Evolutionary conservation across 2,329 filamentous ascomycete species (phyloP).

Genomic region (Geosmithia flava): DNA sequence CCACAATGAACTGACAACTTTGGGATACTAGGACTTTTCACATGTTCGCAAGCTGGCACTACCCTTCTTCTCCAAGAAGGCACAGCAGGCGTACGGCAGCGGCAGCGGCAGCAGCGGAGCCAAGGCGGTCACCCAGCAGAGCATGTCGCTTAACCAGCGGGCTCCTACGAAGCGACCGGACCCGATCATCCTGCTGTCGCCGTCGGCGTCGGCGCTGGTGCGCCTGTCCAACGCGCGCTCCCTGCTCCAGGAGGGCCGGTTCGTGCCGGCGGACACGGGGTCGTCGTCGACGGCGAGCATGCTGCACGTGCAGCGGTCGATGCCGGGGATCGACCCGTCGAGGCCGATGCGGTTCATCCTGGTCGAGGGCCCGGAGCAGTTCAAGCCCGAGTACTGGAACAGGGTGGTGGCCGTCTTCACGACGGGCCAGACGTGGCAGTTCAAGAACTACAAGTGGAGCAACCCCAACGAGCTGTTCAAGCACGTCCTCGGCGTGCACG

Average conservation of each 20-base stretch:
- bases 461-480: slow-evolving; percentile 80
- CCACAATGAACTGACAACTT: no score
- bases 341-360: slow-evolving; percentile 86
- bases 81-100: slow-evolving; percentile 25
- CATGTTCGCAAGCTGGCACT: slow-evolving; percentile 79
- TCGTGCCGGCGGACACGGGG: slow-evolving; percentile 61
- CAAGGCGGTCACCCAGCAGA: slow-evolving; percentile 8
- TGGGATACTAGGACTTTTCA: slow-evolving; percentile 85
- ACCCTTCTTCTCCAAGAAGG: slow-evolving; percentile 57
- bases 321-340: slow-evolving; percentile 57
- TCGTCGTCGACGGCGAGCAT: slow-evolving; percentile 57
- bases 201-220: slow-evolving; percentile 85
- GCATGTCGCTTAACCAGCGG: slow-evolving; percentile 43
- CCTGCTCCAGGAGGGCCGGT: slow-evolving; percentile 79
- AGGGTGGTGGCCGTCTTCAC: slow-evolving; percentile 94
- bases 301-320: slow-evolving; percentile 68
- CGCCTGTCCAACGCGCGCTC: slow-evolving; percentile 93
- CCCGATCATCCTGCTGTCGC: slow-evolving; percentile 93
- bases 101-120: slow-evolving; percentile 9
- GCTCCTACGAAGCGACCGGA: slow-evolving; percentile 38
- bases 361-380: slow-evolving; percentile 84
- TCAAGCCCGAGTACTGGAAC: slow-evolving; percentile 97
- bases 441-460: slow-evolving; percentile 96
- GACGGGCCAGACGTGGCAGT: slow-evolving; percentile 95
- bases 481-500: slow-evolving; percentile 75